These are phyloP conservation scores for Solanum virginianum DNA, from an alignment of 257 asterid genomes.

Conservation along the genomic window DNA sequence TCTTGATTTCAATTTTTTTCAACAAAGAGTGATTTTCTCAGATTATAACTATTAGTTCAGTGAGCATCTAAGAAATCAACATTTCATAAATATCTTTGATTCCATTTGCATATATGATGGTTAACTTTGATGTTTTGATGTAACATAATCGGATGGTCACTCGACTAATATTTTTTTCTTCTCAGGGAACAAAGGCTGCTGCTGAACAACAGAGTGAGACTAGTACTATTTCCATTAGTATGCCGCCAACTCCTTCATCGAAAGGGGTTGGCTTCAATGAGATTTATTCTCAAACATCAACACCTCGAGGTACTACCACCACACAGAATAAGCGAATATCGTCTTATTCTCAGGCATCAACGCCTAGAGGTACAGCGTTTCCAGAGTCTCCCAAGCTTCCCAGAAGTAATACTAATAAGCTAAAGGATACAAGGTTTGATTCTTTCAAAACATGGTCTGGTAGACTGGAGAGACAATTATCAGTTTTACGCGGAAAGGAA, in stretches of 20 bases:
- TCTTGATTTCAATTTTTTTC: no score
- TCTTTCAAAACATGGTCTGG: conserved; percentile 87
- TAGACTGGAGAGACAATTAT: conserved; percentile 52
- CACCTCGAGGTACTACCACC: not conserved
- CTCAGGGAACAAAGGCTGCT: conserved; percentile 26
- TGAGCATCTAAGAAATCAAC: not conserved
- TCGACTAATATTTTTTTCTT: not conserved
- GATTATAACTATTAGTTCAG: not conserved
- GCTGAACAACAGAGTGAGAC: conserved; percentile 2
- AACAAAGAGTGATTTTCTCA: no score
- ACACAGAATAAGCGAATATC: conserved; percentile 1
- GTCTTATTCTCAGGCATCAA: conserved; percentile 46
- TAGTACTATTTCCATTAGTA: conserved; percentile 37
- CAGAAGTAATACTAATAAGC: conserved; percentile 13
- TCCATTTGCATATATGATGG: not conserved
- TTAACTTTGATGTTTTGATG: not conserved
- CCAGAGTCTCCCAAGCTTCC: conserved; percentile 14
- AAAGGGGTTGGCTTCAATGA: conserved; percentile 23
- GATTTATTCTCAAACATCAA: not conserved
- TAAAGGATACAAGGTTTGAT: conserved; percentile 45
- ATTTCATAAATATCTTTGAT: not conserved
- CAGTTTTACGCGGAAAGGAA: conserved; percentile 35
- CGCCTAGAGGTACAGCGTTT: conserved; percentile 13
- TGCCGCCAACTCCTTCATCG: conserved; percentile 42
- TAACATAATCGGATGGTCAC: not conserved